Base-by-base conservation (phyloP, 2,329 filamentous ascomycete species). In the Ophiostoma australiae region DNA sequence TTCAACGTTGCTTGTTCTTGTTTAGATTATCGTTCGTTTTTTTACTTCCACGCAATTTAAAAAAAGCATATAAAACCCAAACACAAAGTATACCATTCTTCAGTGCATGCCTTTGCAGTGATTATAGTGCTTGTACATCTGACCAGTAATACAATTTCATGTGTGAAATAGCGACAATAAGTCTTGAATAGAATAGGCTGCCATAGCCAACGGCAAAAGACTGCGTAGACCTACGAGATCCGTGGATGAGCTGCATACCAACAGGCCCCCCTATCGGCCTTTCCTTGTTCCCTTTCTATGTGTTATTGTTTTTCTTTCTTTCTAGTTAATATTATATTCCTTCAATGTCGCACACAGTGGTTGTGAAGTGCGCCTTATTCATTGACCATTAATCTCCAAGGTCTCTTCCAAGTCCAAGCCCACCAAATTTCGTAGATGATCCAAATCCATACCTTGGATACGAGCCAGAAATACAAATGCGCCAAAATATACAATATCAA, bases 391-490 rank as follows among this genome's bases (percentile, higher is more conserved):
- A 17, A 58, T 8, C 52, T 11, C 23, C n/a, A 1, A 58, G 23
- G 52, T 58, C 52, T n/a, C 52, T 58, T 11, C 52, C 52, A 58
- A 58, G 52, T 58, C 52, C 52, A 58, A 58, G 52, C 23, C 23
- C 27, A 58, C 52, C 52, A n/a, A 7, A 27, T 58, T 58, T 58
- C 52, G 23, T 58, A 13, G 52, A 27, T 58, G 52, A 58, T 58
- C 52, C 52, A 58, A 48, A n/a, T 48, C 44, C 44, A 48, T 48
- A 58, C 52, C n/a, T 58, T 58, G 23, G 52, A 58, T 23, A 58
- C 52, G 23, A 58, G 23, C 52, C 23, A 48, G 5, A 58, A 58
- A 27, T 58, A 58, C 52, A 58, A 58, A 27, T n/a, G n/a, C n/a
- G 52, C 52, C 52, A 58, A 58, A 58, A 13, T 27, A 58, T 58